Evolutionary conservation across 2,329 filamentous ascomycete species (phyloP).

Genomic region (Neocucurbitaria cava): DNA sequence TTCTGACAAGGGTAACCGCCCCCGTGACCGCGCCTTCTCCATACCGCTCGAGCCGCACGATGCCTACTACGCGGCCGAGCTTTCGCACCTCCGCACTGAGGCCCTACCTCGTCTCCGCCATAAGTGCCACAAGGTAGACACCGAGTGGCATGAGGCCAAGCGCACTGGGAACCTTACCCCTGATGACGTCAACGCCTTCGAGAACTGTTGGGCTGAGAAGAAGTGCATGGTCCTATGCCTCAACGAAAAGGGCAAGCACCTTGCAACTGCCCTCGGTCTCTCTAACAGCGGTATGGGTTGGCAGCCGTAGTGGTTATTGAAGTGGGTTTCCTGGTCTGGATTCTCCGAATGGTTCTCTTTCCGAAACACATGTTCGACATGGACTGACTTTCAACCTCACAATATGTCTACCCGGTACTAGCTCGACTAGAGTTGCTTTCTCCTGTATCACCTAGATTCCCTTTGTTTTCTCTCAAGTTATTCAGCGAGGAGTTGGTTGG

Average conservation of each 20-base stretch:
- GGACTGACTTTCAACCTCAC: not conserved
- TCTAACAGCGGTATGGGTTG: slow-evolving; percentile 43
- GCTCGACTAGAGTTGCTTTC: slow-evolving; percentile 1
- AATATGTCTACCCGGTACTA: not conserved
- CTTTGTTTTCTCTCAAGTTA: slow-evolving; percentile 7
- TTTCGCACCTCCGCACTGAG: slow-evolving; percentile 49
- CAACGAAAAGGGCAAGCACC: slow-evolving; percentile 38
- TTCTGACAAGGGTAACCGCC: slow-evolving; percentile 15
- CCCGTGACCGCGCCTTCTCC: slow-evolving; percentile 43
- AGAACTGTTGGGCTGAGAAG: slow-evolving; percentile 50
- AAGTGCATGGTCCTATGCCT: slow-evolving; percentile 42
- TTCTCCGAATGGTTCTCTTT: slow-evolving; percentile 13
- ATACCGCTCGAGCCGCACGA: slow-evolving; percentile 44
- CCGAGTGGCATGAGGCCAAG: slow-evolving; percentile 43
- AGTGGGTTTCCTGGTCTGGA: slow-evolving; percentile 18
- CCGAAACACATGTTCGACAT: slow-evolving; percentile 2
- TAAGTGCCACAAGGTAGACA: slow-evolving; percentile 42
- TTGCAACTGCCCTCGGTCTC: slow-evolving; percentile 33
- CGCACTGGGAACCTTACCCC: slow-evolving; percentile 20
- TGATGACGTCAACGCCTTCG: slow-evolving; percentile 43
- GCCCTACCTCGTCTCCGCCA: slow-evolving; percentile 55
- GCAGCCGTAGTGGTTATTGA: slow-evolving; percentile 44
- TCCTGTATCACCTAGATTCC: slow-evolving; percentile 12
- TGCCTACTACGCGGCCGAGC: slow-evolving; percentile 43
- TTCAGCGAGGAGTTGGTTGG: slow-evolving; percentile 35